Evolutionary conservation across 805 yeast genomes (phyloP).

Genomic region (Ogataea salicorniae): DNA sequence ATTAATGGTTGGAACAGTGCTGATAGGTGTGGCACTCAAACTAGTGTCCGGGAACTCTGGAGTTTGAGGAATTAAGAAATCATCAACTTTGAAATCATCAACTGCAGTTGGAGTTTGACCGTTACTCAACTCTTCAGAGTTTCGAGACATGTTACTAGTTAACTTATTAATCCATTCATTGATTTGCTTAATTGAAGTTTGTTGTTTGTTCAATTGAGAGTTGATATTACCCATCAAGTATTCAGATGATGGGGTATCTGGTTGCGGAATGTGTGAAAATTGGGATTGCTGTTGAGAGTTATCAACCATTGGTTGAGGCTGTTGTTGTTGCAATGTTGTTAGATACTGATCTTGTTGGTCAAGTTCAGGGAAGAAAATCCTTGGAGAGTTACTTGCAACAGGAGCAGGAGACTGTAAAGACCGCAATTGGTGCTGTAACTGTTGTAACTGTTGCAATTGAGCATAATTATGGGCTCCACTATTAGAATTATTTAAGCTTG

Average conservation of each 20-base stretch:
- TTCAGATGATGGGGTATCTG: slow-evolving; percentile 14
- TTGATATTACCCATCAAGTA: slow-evolving; percentile 38
- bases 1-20: not conserved
- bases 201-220: slow-evolving; percentile 42
- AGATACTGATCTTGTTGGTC: slow-evolving; percentile 7
- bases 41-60: slow-evolving; percentile 13
- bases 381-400: slow-evolving; percentile 22
- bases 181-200: slow-evolving; percentile 48
- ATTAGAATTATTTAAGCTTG: too few species aligned
- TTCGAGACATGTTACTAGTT: slow-evolving; percentile 6
- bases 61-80: slow-evolving; percentile 27
- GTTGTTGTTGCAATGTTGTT: slow-evolving; percentile 3
- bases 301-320: not conserved
- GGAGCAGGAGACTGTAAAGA: slow-evolving; percentile 7
- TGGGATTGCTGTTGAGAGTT: not conserved
- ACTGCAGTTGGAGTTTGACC: slow-evolving; percentile 15
- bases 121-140: slow-evolving; percentile 11
- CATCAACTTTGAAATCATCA: slow-evolving; percentile 33
- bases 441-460: not conserved
- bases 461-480: not conserved
- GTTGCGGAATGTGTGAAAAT: slow-evolving; percentile 2
- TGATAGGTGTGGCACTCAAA: slow-evolving; percentile 8
- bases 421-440: slow-evolving; percentile 1
- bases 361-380: slow-evolving; percentile 26
- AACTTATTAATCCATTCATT: slow-evolving; percentile 50